These are phyloP conservation scores for Trichocomaceae sp. DNA, from an alignment of 2,329 filamentous ascomycete genomes.

Conservation along the genomic window DNA sequence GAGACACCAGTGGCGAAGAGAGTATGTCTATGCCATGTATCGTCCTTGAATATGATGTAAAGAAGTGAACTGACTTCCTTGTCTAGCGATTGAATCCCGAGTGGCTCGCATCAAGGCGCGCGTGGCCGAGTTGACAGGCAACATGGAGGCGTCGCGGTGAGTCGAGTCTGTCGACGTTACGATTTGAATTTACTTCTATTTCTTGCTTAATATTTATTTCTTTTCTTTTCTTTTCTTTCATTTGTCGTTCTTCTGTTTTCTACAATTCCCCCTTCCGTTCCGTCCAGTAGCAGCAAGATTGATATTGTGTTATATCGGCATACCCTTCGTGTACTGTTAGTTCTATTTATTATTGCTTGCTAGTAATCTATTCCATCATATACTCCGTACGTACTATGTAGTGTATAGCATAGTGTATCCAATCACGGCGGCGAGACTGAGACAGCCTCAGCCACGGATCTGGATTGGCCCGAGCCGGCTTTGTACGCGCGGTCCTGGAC, in stretches of 20 bases:
- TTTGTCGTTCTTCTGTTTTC: not conserved
- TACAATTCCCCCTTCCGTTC: conserved; percentile 6
- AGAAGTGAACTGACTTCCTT: conserved; percentile 22
- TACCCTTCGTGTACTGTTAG: not conserved
- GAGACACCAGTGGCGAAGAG: conserved; percentile 93
- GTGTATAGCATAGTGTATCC: too few relatives aligned
- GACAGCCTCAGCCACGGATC: not conserved
- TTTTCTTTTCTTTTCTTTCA: not conserved
- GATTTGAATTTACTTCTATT: not conserved
- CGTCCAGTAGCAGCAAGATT: not conserved
- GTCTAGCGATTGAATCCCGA: conserved; percentile 80
- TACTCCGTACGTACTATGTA: too few relatives aligned
- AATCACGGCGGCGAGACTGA: not conserved
- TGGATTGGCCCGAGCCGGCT: not conserved
- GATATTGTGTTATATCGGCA: not conserved
- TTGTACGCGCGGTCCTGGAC: not conserved
- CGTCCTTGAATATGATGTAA: not conserved
- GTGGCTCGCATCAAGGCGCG: conserved; percentile 97
- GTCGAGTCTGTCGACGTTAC: not conserved
- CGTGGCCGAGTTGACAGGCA: conserved; percentile 86
- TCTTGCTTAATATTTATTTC: not conserved
- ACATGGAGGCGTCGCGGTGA: conserved; percentile 55
- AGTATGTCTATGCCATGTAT: conserved; percentile 58
- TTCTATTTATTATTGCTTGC: too few relatives aligned
- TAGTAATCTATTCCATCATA: too few relatives aligned